Conservation (phyloP, 2,329 filamentous ascomycete genomes). For the Phoma herbarum region DNA sequence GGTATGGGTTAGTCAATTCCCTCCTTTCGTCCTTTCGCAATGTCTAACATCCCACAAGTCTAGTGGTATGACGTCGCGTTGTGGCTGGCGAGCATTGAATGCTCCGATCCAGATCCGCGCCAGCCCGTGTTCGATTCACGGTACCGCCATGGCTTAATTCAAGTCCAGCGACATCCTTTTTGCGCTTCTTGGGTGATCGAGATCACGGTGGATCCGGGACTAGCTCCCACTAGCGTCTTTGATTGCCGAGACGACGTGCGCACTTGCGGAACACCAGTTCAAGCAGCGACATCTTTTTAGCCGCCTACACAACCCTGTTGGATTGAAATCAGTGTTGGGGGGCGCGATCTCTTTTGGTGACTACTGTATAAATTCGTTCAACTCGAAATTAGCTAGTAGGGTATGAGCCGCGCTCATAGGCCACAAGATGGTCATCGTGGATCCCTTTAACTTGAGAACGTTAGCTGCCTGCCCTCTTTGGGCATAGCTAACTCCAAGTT, state of each 20-base stretch:
- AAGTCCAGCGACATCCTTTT: conserved; percentile 10
- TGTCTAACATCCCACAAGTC: background rate
- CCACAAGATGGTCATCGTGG: no score
- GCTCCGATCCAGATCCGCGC: conserved; percentile 23
- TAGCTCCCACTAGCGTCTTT: background rate
- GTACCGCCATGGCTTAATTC: conserved; percentile 14
- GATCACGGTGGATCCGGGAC: conserved; percentile 5
- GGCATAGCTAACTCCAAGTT: no score
- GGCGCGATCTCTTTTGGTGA: background rate
- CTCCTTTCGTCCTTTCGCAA: background rate
- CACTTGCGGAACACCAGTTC: background rate
- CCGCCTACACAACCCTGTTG: background rate
- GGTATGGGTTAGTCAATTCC: background rate
- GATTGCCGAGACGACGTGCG: background rate
- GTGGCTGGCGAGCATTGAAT: conserved; percentile 20
- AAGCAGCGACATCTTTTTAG: no score
- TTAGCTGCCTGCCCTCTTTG: no score
- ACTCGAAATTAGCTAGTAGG: no score
- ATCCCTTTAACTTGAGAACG: no score
- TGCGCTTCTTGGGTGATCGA: background rate
- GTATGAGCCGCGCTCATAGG: no score
- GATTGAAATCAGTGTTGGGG: background rate
- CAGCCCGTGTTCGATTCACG: conserved; percentile 26
- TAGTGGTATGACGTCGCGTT: conserved; percentile 28
- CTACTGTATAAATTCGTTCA: no score